phyloP scores from a whole-genome alignment of 805 yeast genomes.

The Yueomyces sp. region DNA sequence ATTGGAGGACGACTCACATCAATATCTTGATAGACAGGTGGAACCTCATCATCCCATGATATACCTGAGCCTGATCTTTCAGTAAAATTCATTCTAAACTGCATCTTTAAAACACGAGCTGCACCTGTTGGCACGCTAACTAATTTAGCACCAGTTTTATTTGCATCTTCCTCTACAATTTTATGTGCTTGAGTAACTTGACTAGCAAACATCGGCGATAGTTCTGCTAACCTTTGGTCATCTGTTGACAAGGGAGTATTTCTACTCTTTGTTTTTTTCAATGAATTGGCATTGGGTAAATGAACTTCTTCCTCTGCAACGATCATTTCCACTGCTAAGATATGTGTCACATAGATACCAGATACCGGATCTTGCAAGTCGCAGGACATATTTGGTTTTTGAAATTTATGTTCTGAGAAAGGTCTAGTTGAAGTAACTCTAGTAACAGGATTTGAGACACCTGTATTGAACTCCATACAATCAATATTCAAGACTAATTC shows the following conservation, averaged over 20 bases:
- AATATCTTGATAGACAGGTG: conserved; percentile 87
- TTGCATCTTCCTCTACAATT: neutral
- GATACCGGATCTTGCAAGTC: conserved; percentile 70
- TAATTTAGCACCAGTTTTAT: conserved; percentile 5
- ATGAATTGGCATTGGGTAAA: conserved; percentile 21
- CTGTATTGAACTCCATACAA: conserved; percentile 44
- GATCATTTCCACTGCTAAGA: conserved; percentile 73
- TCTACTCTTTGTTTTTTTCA: conserved; percentile 4
- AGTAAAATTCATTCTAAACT: conserved; percentile 68
- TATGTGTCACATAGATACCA: conserved; percentile 68
- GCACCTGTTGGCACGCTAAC: conserved; percentile 87
- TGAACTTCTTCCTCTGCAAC: conserved; percentile 80
- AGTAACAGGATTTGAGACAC: conserved; percentile 32
- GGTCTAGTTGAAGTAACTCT: conserved; percentile 30
- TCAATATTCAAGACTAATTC: conserved; percentile 66
- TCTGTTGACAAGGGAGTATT: conserved; percentile 7
- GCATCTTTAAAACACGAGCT: conserved; percentile 91
- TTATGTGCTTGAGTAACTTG: conserved; percentile 9
- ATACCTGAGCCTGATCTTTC: conserved; percentile 93
- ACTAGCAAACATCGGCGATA: conserved; percentile 31
- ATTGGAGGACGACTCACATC: conserved; percentile 71
- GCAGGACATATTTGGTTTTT: conserved; percentile 45
- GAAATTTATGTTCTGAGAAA: conserved; percentile 11
- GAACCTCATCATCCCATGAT: conserved; percentile 98
- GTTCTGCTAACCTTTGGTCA: conserved; percentile 31